Conservation (phyloP, 192 early-diverging fungal species). For the Coemansia sp. region DNA sequence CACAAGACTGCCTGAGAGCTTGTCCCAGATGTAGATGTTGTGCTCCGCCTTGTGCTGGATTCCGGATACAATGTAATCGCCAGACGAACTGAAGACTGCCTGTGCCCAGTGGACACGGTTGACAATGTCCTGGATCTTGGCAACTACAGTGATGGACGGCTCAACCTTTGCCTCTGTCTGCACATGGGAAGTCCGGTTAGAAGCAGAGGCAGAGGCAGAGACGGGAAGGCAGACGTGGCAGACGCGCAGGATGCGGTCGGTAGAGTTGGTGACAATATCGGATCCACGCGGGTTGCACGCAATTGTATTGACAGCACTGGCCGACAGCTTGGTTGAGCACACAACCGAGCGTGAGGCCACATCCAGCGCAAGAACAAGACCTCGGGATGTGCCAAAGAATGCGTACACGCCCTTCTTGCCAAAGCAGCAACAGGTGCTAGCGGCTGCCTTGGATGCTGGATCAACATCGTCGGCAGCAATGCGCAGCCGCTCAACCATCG, state of each 20-base stretch:
- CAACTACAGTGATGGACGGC: constrained; percentile 38
- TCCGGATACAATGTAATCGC: constrained; percentile 83
- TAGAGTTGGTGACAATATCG: constrained; percentile 77
- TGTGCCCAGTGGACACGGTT: constrained; percentile 89
- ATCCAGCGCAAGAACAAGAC: constrained; percentile 45
- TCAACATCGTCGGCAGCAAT: constrained; percentile 21
- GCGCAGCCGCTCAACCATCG: constrained; percentile 22
- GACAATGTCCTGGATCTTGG: constrained; percentile 88
- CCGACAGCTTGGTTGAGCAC: constrained; percentile 39
- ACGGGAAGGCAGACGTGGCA: constrained; percentile 55
- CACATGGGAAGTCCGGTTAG: constrained; percentile 2
- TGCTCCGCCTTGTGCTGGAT: constrained; percentile 86
- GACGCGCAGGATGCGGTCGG: constrained; percentile 77
- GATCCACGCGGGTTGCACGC: constrained; percentile 45
- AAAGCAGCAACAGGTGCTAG: constrained; percentile 48
- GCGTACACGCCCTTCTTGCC: constrained; percentile 53
- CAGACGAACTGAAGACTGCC: constrained; percentile 82
- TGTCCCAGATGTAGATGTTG: constrained; percentile 96
- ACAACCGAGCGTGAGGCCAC: constrained; percentile 17
- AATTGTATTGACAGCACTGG: constrained; percentile 38
- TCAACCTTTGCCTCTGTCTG: constrained; percentile 11
- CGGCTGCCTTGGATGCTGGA: constrained; percentile 41
- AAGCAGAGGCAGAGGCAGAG: no score
- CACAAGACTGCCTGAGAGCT: constrained; percentile 73
- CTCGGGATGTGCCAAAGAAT: constrained; percentile 37